Evolutionary conservation across 495 filamentous ascomycete species (phyloP).

Genomic region (Penicillium psychrofluorescens): DNA sequence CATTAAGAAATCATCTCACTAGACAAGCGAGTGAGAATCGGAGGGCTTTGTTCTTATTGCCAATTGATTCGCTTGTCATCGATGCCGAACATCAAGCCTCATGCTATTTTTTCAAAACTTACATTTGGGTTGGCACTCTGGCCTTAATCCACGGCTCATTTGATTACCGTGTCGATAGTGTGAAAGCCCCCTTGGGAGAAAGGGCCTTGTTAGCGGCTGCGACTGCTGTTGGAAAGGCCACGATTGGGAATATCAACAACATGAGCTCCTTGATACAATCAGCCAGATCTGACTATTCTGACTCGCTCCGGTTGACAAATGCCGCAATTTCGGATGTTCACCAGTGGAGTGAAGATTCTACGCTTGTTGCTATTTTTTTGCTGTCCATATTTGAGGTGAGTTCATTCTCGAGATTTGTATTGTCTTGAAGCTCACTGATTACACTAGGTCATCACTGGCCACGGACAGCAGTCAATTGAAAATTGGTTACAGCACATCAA

Average conservation of each 20-base stretch:
- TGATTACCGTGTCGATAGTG: neutral
- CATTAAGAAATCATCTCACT: neutral
- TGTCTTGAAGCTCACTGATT: no score
- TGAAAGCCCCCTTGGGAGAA: neutral
- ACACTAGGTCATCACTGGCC: neutral
- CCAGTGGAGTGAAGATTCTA: neutral
- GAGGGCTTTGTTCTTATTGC: neutral
- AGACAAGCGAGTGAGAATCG: neutral
- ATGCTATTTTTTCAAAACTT: constrained; percentile 1
- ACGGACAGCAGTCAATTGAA: neutral
- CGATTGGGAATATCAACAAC: neutral
- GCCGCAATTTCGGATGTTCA: neutral
- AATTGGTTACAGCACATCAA: neutral
- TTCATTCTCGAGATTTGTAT: neutral
- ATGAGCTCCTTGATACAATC: neutral
- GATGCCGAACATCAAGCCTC: neutral
- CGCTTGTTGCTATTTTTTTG: neutral
- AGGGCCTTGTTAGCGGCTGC: neutral
- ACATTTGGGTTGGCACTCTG: neutral
- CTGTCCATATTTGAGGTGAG: constrained; percentile 1
- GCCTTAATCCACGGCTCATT: neutral
- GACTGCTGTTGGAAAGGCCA: neutral
- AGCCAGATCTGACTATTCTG: neutral
- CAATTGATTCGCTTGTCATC: neutral
- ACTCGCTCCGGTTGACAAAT: neutral